phyloP scores from a whole-genome alignment of 2,329 filamentous ascomycete genomes.

The Magnaporthales sp. region DNA sequence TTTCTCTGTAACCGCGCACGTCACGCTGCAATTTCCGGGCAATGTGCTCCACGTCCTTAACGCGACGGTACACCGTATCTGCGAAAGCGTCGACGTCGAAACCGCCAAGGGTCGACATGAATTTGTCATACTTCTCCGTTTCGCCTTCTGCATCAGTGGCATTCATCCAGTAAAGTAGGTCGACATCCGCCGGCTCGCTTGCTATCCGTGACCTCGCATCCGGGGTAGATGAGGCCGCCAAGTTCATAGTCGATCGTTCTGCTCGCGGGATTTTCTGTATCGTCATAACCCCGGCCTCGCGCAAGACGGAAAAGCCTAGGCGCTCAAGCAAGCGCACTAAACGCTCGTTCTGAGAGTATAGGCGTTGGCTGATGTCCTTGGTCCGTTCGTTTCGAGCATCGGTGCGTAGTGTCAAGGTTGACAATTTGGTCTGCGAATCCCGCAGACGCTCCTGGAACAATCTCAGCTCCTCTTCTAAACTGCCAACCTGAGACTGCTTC shows the following conservation, averaged over 20 bases:
- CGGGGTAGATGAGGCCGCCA: not conserved
- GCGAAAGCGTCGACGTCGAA: slow-evolving; percentile 81
- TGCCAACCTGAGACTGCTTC: slow-evolving; percentile 66
- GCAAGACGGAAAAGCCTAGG: slow-evolving; percentile 73
- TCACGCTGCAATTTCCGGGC: slow-evolving; percentile 92
- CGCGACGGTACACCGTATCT: slow-evolving; percentile 77
- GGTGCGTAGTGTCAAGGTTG: slow-evolving; percentile 46
- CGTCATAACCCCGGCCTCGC: slow-evolving; percentile 62
- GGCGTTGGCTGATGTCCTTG: slow-evolving; percentile 73
- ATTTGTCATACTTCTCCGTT: slow-evolving; percentile 63
- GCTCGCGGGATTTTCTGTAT: slow-evolving; percentile 63
- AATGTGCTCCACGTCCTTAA: slow-evolving; percentile 89
- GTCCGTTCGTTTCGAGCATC: slow-evolving; percentile 64
- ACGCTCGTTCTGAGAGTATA: slow-evolving; percentile 78
- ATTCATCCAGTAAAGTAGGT: slow-evolving; percentile 76
- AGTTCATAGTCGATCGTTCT: slow-evolving; percentile 37
- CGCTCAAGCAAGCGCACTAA: slow-evolving; percentile 77
- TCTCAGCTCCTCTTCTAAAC: slow-evolving; percentile 67
- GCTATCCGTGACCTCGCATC: slow-evolving; percentile 32
- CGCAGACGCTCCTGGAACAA: slow-evolving; percentile 58
- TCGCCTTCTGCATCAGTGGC: slow-evolving; percentile 58
- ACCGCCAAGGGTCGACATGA: slow-evolving; percentile 61
- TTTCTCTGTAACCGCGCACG: slow-evolving; percentile 77
- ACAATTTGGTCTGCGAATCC: slow-evolving; percentile 41
- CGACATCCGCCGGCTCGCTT: slow-evolving; percentile 57